phyloP scores from a whole-genome alignment of 495 filamentous ascomycete genomes.

The Neurospora sp. region DNA sequence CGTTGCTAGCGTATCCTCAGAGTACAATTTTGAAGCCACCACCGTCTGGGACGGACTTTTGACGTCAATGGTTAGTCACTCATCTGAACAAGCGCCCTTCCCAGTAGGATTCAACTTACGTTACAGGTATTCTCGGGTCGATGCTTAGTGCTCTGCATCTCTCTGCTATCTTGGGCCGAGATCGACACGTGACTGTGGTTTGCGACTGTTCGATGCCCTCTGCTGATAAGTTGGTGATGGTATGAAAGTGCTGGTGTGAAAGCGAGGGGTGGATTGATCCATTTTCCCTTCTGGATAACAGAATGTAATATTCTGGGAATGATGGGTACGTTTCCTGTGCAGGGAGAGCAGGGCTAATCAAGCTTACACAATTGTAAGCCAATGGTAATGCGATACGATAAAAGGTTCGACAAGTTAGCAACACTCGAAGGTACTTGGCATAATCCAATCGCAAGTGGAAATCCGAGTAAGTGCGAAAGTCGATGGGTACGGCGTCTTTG shows the following conservation, averaged over 20 bases:
- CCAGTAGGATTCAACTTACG: neutral
- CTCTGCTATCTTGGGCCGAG: neutral
- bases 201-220: neutral
- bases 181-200: neutral
- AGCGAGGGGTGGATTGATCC: neutral
- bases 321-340: neutral
- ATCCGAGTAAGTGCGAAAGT: neutral
- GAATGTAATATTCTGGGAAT: neutral
- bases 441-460: neutral
- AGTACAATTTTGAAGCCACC: neutral
- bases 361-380: neutral
- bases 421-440: neutral
- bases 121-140: neutral
- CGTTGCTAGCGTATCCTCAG: neutral
- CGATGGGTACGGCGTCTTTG: neutral
- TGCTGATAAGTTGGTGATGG: neutral
- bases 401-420: neutral
- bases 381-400: neutral
- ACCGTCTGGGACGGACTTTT: neutral
- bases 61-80: neutral
- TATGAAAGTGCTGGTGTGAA: neutral
- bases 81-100: neutral
- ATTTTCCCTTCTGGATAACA: neutral
- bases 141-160: neutral
- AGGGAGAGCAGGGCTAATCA: neutral